Percentiles rank a stretch among this genome's conserved stretches.
Evolutionary conservation across 2,329 filamentous ascomycete genomes (phyloP).

Genomic region (Fusarium acutatum): DNA sequence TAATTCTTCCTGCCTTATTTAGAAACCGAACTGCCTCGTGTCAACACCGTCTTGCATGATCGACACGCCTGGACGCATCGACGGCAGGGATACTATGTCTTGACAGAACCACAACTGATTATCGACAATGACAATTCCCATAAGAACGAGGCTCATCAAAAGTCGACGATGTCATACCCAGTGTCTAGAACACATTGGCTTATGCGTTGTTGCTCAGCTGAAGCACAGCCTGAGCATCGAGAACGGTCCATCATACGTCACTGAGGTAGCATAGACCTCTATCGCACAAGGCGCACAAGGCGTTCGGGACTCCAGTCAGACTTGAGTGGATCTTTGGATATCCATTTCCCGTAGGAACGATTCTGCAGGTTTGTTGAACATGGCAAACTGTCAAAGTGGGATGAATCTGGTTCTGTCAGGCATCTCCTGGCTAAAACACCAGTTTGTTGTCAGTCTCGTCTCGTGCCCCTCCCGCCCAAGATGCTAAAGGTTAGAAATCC

Average conservation of each 20-base stretch:
- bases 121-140: neutral
- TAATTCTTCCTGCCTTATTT: neutral
- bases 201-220: constrained; percentile 23
- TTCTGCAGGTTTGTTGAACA: constrained; percentile 12
- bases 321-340: neutral
- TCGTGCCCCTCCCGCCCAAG: constrained; percentile 28
- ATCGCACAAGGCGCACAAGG: constrained; percentile 1
- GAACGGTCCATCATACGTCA: constrained; percentile 41
- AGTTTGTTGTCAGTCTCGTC: constrained; percentile 19
- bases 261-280: constrained; percentile 25
- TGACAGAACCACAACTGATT: constrained; percentile 5
- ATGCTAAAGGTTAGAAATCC: constrained; percentile 16
- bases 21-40: constrained; percentile 5
- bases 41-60: constrained; percentile 21
- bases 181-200: constrained; percentile 17
- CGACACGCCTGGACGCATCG: constrained; percentile 21
- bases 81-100: constrained; percentile 12
- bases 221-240: constrained; percentile 36
- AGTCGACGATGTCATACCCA: constrained; percentile 22
- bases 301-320: neutral
- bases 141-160: neutral
- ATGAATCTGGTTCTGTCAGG: neutral
- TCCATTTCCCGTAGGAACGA: neutral
- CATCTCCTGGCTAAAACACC: constrained; percentile 2
- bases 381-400: neutral